Base-by-base conservation (phyloP, 495 filamentous ascomycete genomes). In the Clavariopsis aquatica region DNA sequence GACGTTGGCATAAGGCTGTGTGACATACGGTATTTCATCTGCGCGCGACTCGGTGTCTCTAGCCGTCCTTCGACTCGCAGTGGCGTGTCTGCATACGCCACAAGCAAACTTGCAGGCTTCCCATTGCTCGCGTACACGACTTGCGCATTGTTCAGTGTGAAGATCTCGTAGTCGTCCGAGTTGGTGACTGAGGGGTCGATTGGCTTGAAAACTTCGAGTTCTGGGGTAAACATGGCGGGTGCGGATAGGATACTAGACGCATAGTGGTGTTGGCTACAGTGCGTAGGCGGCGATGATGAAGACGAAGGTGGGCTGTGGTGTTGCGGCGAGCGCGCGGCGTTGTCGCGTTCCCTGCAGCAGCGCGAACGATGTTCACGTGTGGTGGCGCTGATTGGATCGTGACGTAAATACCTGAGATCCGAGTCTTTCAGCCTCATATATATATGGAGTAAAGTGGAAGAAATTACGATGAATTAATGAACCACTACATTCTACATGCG, bases 161-260 rank as follows among this genome's bases (percentile, higher is more conserved):
- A 86, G 60, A 82, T 80, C 65, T 85, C 79, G 73, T 87, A 85
- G 73, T 84, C 76, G 75, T 84, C 79, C 41, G 72, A 64, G 38
- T 69, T 51, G 38, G 65, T 31, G 64, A 85, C 65, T 60, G 80
- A 79, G 62, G 81, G 76, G 76, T 85, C 75, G 71, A 78, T 77
- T 57, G 83, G 78, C 71, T 76, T 74, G 62, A 88, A 80, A 69
- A 87, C 74, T 58, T 75, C 76, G 73, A 81, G 77, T 77, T 87
- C 85, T 65, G 78, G 77, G 49, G 57, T 59, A 53, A 54, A 54
- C 64, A 69, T 70, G 24, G 17, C 56, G 68, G 34, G 38, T 17
- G 38, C 3, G 38, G 15, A 28, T 9, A n/a, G 1, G 23, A 41
- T 17, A 23, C 12, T 7, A 43, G 53, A 43, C 53, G 29, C 53